Percentiles rank a stretch among this genome's conserved stretches.
Conservation (phyloP, 225 moss, liverwort and hornwort species). For the Pseudoscleropodium purum region DNA sequence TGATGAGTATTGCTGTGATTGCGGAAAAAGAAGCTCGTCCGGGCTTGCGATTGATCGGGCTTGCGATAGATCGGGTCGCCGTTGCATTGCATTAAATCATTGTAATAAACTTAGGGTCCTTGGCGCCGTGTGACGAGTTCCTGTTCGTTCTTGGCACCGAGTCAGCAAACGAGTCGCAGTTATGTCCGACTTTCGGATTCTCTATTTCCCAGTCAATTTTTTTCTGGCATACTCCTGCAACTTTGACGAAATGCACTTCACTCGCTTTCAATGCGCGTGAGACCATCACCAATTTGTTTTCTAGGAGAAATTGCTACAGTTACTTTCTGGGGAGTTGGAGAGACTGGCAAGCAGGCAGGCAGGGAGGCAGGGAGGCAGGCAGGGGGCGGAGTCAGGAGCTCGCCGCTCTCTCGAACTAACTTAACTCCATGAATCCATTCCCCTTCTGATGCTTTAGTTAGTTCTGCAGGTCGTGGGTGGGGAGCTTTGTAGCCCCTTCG, state of each 20-base stretch:
- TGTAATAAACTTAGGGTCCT: background rate
- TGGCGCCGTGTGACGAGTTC: too few relatives aligned
- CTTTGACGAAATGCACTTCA: background rate
- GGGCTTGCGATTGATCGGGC: background rate
- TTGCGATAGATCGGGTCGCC: background rate
- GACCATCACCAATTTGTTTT: background rate
- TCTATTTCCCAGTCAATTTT: background rate
- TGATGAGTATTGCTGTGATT: background rate
- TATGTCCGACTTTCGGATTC: background rate
- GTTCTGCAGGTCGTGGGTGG: background rate
- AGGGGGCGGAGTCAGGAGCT: background rate
- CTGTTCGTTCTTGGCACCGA: background rate
- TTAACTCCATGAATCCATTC: background rate
- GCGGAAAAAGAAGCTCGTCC: background rate
- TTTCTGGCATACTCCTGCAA: background rate
- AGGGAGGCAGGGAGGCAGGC: background rate
- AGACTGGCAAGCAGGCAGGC: background rate
- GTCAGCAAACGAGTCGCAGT: background rate
- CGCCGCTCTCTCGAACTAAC: background rate
- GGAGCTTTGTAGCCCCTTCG: background rate
- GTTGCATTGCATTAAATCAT: background rate
- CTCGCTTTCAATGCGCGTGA: conserved; percentile 7
- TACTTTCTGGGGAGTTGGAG: background rate
- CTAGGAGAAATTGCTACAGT: background rate
- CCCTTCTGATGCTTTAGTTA: background rate